These are phyloP conservation scores for Coprinellus aureogranulatus DNA, from an alignment of 768 basidiomycete species.

Conservation along the genomic window DNA sequence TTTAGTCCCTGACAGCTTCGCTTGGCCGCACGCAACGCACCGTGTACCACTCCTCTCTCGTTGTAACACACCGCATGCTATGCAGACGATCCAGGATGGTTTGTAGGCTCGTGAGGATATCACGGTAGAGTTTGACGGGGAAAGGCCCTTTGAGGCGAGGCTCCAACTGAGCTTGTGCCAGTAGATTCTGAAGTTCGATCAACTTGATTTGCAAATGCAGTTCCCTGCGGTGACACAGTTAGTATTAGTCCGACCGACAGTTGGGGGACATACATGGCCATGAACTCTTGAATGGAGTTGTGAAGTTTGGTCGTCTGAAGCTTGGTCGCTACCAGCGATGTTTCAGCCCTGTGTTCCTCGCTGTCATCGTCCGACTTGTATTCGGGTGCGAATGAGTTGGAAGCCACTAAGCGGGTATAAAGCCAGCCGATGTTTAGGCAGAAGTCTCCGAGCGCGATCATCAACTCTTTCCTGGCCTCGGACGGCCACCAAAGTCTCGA, in stretches of 20 bases:
- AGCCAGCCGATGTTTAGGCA: slow-evolving; percentile 93
- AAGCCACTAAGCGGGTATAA: slow-evolving; percentile 86
- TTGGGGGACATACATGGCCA: slow-evolving; percentile 72
- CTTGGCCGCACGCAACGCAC: slow-evolving; percentile 37
- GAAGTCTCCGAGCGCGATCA: slow-evolving; percentile 88
- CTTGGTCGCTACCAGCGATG: slow-evolving; percentile 26
- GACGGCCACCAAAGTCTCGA: slow-evolving; percentile 95
- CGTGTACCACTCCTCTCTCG: slow-evolving; percentile 89
- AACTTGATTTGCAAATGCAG: slow-evolving; percentile 90
- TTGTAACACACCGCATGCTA: slow-evolving; percentile 96
- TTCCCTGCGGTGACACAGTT: slow-evolving; percentile 58
- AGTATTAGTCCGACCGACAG: background rate
- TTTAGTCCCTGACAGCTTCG: background rate
- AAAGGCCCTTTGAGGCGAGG: slow-evolving; percentile 96
- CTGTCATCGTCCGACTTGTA: slow-evolving; percentile 29
- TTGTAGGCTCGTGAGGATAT: slow-evolving; percentile 78
- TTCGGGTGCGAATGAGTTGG: slow-evolving; percentile 73
- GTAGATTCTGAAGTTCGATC: slow-evolving; percentile 78
- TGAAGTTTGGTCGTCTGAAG: slow-evolving; percentile 45
- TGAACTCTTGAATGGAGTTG: slow-evolving; percentile 78
- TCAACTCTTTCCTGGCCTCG: slow-evolving; percentile 86
- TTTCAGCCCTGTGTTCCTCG: slow-evolving; percentile 13
- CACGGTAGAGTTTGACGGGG: slow-evolving; percentile 80
- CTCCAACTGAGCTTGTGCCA: slow-evolving; percentile 88
- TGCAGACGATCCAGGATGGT: slow-evolving; percentile 86